phyloP scores from a whole-genome alignment of 2,329 filamentous ascomycete species.

The Fusarium longipes region DNA sequence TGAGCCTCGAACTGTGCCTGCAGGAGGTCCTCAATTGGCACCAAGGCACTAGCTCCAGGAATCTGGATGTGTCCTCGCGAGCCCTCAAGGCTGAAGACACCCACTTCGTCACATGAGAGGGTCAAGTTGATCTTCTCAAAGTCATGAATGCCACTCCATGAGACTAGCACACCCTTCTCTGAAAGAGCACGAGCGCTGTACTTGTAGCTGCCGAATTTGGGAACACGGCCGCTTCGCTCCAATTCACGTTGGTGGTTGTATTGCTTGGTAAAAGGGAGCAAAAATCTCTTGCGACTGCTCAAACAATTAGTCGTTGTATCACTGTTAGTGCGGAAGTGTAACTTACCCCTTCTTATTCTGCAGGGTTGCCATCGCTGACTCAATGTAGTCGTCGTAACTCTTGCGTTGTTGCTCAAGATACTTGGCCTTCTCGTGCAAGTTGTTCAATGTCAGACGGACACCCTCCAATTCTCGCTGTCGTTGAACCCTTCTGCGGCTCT shows the following conservation, averaged over 20 bases:
- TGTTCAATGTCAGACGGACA: constrained; percentile 78
- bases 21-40: constrained; percentile 91
- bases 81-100: constrained; percentile 92
- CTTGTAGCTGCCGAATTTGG: constrained; percentile 98
- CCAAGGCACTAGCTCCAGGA: constrained; percentile 87
- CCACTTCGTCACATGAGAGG: constrained; percentile 92
- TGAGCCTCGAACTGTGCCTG: constrained; percentile 98
- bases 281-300: constrained; percentile 84
- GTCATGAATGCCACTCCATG: constrained; percentile 87
- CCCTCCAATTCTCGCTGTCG: constrained; percentile 90
- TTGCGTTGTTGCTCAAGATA: constrained; percentile 96
- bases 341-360: constrained; percentile 93
- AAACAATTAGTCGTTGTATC: constrained; percentile 31
- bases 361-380: constrained; percentile 96
- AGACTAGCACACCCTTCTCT: constrained; percentile 93
- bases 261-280: constrained; percentile 96
- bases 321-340: not conserved
- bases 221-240: constrained; percentile 89
- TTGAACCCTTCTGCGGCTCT: constrained; percentile 92
- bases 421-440: constrained; percentile 85
- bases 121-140: constrained; percentile 91
- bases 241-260: constrained; percentile 99
- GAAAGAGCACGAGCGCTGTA: constrained; percentile 90
- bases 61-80: constrained; percentile 94
- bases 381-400: constrained; percentile 99